Evolutionary conservation across 2,329 filamentous ascomycete species (phyloP).

Genomic region (Teratosphaeria destructans): DNA sequence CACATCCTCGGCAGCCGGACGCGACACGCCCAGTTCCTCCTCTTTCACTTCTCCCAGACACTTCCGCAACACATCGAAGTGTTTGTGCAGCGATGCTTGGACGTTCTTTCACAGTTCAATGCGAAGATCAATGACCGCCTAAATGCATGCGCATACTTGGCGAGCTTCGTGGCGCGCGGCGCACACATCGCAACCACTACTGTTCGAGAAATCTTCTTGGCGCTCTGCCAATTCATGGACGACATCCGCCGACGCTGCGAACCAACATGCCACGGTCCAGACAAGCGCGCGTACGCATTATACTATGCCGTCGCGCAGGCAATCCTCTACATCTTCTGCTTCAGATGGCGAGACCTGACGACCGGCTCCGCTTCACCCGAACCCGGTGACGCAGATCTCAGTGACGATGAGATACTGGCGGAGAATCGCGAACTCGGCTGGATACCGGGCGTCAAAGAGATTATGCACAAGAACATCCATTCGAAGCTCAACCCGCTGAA

Average conservation of each 20-base stretch:
- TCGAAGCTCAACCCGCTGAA: slow-evolving; percentile 89
- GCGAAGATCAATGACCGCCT: slow-evolving; percentile 70
- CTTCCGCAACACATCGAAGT: slow-evolving; percentile 68
- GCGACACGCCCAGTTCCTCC: slow-evolving; percentile 85
- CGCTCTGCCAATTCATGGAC: slow-evolving; percentile 69
- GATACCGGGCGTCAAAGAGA: slow-evolving; percentile 62
- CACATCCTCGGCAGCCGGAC: slow-evolving; percentile 86
- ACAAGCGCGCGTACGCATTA: slow-evolving; percentile 69
- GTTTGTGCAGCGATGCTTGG: slow-evolving; percentile 71
- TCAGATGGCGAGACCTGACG: slow-evolving; percentile 88
- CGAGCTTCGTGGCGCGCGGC: slow-evolving; percentile 86
- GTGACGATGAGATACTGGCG: slow-evolving; percentile 46
- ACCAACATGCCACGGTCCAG: slow-evolving; percentile 66
- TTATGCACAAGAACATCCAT: slow-evolving; percentile 67
- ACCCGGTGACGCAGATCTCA: slow-evolving; percentile 34
- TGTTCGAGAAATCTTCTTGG: slow-evolving; percentile 71
- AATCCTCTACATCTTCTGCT: slow-evolving; percentile 90
- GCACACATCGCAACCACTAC: slow-evolving; percentile 66
- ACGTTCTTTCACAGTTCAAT: slow-evolving; percentile 70
- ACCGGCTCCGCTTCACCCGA: slow-evolving; percentile 38
- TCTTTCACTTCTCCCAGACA: slow-evolving; percentile 89
- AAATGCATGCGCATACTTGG: slow-evolving; percentile 81
- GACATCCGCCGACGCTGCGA: slow-evolving; percentile 64
- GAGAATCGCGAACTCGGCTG: slow-evolving; percentile 67
- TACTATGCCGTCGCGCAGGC: slow-evolving; percentile 88